Base-by-base conservation (phyloP, 768 basidiomycete species). In the Kwoniella europaea region DNA sequence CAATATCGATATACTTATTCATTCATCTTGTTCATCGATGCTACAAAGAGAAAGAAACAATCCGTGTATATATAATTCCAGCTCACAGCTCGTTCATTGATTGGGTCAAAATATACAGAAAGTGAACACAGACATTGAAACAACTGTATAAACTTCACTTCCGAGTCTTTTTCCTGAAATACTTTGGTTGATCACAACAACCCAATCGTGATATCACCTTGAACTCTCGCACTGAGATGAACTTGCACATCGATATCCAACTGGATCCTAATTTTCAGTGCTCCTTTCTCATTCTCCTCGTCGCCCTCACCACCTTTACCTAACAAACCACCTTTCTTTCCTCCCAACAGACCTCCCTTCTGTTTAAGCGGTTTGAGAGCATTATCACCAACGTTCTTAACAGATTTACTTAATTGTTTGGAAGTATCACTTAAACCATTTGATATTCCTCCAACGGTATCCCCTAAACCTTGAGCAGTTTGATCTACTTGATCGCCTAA, bases 151-250 rank as follows among this genome's bases (percentile, higher is more conserved):
- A 35, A 35, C 35, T 35, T 35, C 35, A 35, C 5, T 35, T 35
- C 7, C 1, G 7, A 35, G 35, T 35, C 35, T 35, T 35, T 35
- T 35, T 35, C 35, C 35, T 35, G 35, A 52, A 16, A 16, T 16
- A 5, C 16, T 52, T 20, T 52, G 50, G 50, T 52, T 27, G 54
- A 16, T 50, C 62, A 69, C 53, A 63, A 58, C 20, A 69, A 24
- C 5, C 68, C 68, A 63, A 69, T 69, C 18, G 68, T 69, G 44
- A 69, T 69, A 62, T 69, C 68, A 43, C 68, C 68, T 43, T 69
- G 63, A 20, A 69, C 44, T 42, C 68, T 69, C 22, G 68, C 68
- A 54, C 57, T 63, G 10, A 69, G 44, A 50, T 69, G 68, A 41
- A 69, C 68, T 59, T 69, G 62, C 27, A 69, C 68, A 57, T 69